Evolutionary conservation across 352 stramenopile genomes (phyloP).

Genomic region (Pythium sp.): DNA sequence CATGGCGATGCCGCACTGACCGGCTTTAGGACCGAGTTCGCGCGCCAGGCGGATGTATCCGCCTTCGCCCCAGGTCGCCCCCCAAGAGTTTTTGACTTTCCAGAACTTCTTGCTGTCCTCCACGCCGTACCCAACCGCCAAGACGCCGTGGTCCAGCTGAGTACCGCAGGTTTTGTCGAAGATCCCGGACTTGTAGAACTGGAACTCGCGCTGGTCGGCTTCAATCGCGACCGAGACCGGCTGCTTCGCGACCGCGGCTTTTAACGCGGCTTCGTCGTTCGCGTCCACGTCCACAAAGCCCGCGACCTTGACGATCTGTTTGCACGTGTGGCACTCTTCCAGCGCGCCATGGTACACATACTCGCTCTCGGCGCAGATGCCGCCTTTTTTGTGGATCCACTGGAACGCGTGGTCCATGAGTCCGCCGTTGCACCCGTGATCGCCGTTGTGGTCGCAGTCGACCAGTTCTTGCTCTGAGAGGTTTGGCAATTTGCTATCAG

Average conservation of each 20-base stretch:
- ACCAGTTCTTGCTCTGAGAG: constrained; percentile 93
- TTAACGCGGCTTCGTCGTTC: constrained; percentile 63
- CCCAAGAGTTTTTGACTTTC: constrained; percentile 97
- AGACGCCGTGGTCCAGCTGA: constrained; percentile 95
- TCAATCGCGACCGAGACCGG: constrained; percentile 94
- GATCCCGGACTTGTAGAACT: constrained; percentile 96
- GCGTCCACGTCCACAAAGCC: constrained; percentile 63
- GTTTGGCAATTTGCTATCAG: constrained; percentile 57
- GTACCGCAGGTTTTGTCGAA: constrained; percentile 65
- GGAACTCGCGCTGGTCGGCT: constrained; percentile 92
- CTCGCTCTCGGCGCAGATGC: constrained; percentile 70
- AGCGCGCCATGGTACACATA: constrained; percentile 75
- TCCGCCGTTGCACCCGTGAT: constrained; percentile 90
- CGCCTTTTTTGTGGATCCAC: constrained; percentile 80
- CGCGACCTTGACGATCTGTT: constrained; percentile 34
- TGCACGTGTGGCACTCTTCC: constrained; percentile 29
- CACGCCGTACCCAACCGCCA: constrained; percentile 93
- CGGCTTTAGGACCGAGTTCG: constrained; percentile 32
- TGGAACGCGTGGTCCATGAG: constrained; percentile 89
- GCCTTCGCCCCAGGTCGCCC: constrained; percentile 90
- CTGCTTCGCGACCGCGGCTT: constrained; percentile 87
- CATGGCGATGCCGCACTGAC: constrained; percentile 31
- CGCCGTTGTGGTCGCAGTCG: constrained; percentile 78
- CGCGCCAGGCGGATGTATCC: constrained; percentile 92
- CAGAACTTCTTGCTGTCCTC: constrained; percentile 75